Evolutionary conservation across 305 asterid species (phyloP).

Genomic region (Rubia peregrina): DNA sequence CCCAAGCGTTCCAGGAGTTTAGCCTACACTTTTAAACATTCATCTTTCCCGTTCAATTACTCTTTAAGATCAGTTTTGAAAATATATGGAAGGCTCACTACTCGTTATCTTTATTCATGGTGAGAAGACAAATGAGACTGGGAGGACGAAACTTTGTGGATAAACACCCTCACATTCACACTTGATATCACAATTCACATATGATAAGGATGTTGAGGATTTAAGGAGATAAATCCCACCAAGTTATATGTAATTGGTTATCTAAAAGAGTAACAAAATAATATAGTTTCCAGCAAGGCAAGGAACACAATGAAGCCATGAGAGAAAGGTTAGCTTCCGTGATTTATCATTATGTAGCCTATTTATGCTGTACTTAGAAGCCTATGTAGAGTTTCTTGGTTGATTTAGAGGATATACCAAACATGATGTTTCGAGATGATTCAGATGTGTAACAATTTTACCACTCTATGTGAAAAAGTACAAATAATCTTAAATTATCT

Average conservation of each 20-base stretch:
- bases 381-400: neutral
- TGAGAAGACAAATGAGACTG: neutral
- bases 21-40: neutral
- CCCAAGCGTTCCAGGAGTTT: constrained; percentile 1
- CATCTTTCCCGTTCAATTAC: neutral
- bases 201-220: neutral
- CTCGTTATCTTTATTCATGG: neutral
- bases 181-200: neutral
- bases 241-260: neutral
- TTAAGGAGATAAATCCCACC: neutral
- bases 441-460: too few species aligned
- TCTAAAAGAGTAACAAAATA: neutral
- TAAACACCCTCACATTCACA: neutral
- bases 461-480: too few species aligned
- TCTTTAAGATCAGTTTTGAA: neutral
- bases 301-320: neutral
- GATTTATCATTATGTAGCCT: neutral
- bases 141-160: neutral
- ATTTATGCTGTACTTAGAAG: neutral
- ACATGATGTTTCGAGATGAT: neutral
- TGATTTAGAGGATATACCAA: neutral
- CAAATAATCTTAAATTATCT: constrained; percentile 1
- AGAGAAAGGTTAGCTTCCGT: neutral
- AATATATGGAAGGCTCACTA: neutral
- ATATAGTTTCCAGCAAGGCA: neutral